A percentile compares a stretch with the other conserved stretches of the same genome.
phyloP scores from a whole-genome alignment of 768 basidiomycete genomes.

The Strobilomyces dryophilus region DNA sequence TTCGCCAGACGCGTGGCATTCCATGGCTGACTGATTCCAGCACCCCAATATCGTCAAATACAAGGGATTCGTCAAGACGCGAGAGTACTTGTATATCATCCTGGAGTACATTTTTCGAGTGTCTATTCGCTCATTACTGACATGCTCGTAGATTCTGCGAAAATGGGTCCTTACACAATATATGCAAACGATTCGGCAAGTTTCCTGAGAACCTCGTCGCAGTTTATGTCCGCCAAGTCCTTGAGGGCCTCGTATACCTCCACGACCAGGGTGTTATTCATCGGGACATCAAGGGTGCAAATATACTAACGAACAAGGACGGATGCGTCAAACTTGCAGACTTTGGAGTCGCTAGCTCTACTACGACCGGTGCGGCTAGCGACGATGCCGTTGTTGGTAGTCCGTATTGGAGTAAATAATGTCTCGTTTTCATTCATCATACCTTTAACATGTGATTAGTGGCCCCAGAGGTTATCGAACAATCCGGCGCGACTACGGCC shows the following conservation, averaged over 20 bases:
- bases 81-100: conserved; percentile 93
- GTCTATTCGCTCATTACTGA: conserved; percentile 8
- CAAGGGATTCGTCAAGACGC: conserved; percentile 95
- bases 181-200: conserved; percentile 96
- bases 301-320: conserved; percentile 98
- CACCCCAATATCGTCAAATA: conserved; percentile 99
- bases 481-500: conserved; percentile 93
- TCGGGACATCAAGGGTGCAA: conserved; percentile 98
- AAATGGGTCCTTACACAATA: conserved; percentile 94
- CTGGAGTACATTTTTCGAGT: conserved; percentile 61
- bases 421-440: background rate
- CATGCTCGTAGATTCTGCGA: conserved; percentile 73
- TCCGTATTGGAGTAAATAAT: conserved; percentile 91
- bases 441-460: conserved; percentile 42
- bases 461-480: conserved; percentile 99
- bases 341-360: conserved; percentile 90
- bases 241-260: conserved; percentile 93
- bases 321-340: conserved; percentile 98
- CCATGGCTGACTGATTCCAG: conserved; percentile 38
- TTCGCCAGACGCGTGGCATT: background rate
- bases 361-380: conserved; percentile 66
- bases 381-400: conserved; percentile 95
- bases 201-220: conserved; percentile 97
- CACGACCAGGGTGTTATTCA: conserved; percentile 99
- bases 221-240: conserved; percentile 93